A percentile compares a stretch with the other conserved stretches of the same genome.
These are phyloP conservation scores for Tulasnella sp. DNA, from an alignment of 768 basidiomycete genomes.

Conservation along the genomic window DNA sequence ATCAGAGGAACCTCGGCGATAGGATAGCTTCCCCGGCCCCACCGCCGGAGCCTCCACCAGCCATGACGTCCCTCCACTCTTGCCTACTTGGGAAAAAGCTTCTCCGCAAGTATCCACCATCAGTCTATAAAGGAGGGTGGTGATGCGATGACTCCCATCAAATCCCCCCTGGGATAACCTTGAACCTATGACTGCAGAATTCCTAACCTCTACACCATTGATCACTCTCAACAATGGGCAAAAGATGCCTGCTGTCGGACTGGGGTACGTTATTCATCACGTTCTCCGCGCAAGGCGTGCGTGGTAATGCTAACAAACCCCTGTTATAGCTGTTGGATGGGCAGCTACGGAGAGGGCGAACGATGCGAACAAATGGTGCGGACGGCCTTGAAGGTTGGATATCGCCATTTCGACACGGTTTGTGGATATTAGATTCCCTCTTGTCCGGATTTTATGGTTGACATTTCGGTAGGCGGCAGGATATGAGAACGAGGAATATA, in stretches of 20 bases:
- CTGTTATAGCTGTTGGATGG: constrained; percentile 45
- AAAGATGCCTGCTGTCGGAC: constrained; percentile 72
- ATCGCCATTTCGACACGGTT: constrained; percentile 84
- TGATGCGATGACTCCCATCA: not conserved
- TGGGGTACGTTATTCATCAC: constrained; percentile 50
- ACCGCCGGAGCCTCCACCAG: not conserved
- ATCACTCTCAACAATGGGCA: constrained; percentile 54
- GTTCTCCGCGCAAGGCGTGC: not conserved
- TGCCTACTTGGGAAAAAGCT: not conserved
- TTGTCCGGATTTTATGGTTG: constrained; percentile 39
- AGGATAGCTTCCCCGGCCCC: not conserved
- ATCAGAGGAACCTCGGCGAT: not conserved
- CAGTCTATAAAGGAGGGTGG: not conserved
- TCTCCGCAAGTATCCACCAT: not conserved
- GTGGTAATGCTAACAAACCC: not conserved
- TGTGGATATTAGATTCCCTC: constrained; percentile 35
- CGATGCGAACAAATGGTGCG: constrained; percentile 45
- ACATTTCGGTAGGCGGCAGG: constrained; percentile 42
- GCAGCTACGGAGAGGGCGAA: constrained; percentile 19
- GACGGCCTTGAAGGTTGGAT: constrained; percentile 72
- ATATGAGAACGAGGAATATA: constrained; percentile 50
- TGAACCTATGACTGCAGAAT: not conserved
- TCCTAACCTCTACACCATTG: not conserved
- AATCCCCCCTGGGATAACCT: not conserved
- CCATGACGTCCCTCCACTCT: not conserved